A percentile compares a stretch with the other conserved stretches of the same genome.
phyloP scores from a whole-genome alignment of 177 flowering plant species.

The Tripterygium wilfordii region DNA sequence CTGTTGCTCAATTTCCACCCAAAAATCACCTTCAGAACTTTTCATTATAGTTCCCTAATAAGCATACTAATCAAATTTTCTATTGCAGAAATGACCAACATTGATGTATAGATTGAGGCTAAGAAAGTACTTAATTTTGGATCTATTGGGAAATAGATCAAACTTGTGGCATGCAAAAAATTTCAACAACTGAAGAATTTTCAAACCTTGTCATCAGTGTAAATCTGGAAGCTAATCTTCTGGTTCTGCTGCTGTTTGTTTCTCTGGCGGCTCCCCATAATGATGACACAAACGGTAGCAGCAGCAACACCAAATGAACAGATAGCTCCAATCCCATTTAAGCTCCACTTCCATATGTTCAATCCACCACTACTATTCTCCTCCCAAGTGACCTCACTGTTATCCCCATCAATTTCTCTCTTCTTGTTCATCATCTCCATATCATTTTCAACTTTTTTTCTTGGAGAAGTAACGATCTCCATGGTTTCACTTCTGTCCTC shows the following conservation, averaged over 20 bases:
- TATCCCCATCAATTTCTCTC: constrained; percentile 2
- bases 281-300: constrained; percentile 53
- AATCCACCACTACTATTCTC: constrained; percentile 23
- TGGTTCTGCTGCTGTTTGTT: constrained; percentile 34
- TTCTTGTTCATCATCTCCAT: not conserved
- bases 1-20: no score
- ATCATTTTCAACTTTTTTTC: no score
- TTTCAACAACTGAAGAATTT: no score
- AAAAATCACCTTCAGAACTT: no score
- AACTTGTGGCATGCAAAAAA: no score
- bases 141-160: no score
- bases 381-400: constrained; percentile 22
- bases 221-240: constrained; percentile 49
- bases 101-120: no score
- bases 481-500: constrained; percentile 21
- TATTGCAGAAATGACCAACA: no score
- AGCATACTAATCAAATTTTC: no score
- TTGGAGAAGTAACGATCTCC: constrained; percentile 14
- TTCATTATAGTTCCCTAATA: no score
- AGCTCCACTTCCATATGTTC: constrained; percentile 54
- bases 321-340: constrained; percentile 54
- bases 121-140: no score
- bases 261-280: constrained; percentile 32
- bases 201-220: constrained; percentile 42
- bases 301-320: constrained; percentile 64